Base-by-base conservation (phyloP, 2,329 filamentous ascomycete species). In the Ophiocordyceps australis region DNA sequence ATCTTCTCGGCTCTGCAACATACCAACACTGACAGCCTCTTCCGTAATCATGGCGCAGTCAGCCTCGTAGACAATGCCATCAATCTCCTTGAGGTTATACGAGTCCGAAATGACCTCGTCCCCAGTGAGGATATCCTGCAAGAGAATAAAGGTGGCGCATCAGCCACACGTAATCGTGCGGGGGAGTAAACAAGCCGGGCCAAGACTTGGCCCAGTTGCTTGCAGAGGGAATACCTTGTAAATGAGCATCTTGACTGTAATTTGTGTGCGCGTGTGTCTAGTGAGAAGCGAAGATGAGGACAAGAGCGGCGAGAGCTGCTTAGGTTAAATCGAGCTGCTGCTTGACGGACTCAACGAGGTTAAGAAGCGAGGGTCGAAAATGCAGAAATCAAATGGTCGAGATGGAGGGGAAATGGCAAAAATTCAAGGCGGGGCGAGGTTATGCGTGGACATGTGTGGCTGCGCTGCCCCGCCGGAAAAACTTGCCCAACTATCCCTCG, bases 71-170 rank as follows among this genome's bases (percentile, higher is more conserved):
- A 78, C 73, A 40, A 79, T 62, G 40, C 70, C 73, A 53, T 85
- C 79, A 36, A 86, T 50, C 53, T 77, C 64, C 62, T 80, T 82
- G 50, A 91, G 55, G 42, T 83, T 65, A 63, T 76, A 94, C 41
- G 79, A 89, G 62, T 95, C 86, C 47, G 89, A 91, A 73, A 95
- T 74, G 55, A 98, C 69, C 76, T 98, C 89, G 62, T 94, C 86
- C 39, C 62, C 80, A 56, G 71, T 79, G 57, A 94, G 53, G 44
- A 89, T 59, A 53, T 98, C 89, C 89, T 98, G 45, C 33, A 21
- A 26, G 24, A 25, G 23, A 4, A 17, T 9, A 23, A 9, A 14
- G 7, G 5, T 9, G 10, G 4, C 22, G 14, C 10, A 40, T 45
- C 39, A 44, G 36, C 28, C 22, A 24, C 8, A 8, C n/a, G 20